Percentiles rank a stretch among this genome's conserved stretches.
These are phyloP conservation scores for Acanthamoeba lenticulata DNA, from an alignment of 208 protist species.

Conservation along the genomic window DNA sequence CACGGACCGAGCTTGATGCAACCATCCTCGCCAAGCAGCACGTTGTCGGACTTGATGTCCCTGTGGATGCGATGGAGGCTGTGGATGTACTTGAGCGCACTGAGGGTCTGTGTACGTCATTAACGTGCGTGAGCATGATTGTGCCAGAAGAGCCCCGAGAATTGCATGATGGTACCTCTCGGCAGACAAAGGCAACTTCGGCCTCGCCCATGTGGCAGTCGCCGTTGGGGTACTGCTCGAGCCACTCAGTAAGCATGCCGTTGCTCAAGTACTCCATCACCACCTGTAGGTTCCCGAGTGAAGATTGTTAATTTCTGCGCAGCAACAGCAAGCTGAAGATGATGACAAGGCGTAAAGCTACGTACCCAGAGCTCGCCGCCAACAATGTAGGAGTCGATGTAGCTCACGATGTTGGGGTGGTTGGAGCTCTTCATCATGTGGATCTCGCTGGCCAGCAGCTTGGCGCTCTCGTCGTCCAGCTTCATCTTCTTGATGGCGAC, in stretches of 20 bases:
- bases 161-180: constrained; percentile 15
- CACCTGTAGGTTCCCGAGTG: constrained; percentile 52
- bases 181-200: constrained; percentile 80
- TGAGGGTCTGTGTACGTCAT: constrained; percentile 75
- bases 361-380: constrained; percentile 55
- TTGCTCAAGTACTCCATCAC: constrained; percentile 83
- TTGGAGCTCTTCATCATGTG: constrained; percentile 82
- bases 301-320: neutral
- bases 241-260: constrained; percentile 81
- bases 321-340: neutral
- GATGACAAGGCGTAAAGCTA: too few species aligned
- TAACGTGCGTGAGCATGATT: too few species aligned
- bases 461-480: constrained; percentile 82
- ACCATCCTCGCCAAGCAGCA: constrained; percentile 80
- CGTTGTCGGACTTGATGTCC: constrained; percentile 91
- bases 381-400: constrained; percentile 82
- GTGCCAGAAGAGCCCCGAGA: neutral
- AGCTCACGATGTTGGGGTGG: constrained; percentile 87
- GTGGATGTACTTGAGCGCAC: constrained; percentile 84
- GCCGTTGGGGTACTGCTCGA: constrained; percentile 72
- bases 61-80: constrained; percentile 86
- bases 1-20: constrained; percentile 76
- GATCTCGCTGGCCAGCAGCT: constrained; percentile 84
- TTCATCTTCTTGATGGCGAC: constrained; percentile 88
- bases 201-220: constrained; percentile 72